Percentiles rank a stretch among this genome's conserved stretches.
Conservation (phyloP, 73 alveolate genomes). For the Symbiodinium natans region DNA sequence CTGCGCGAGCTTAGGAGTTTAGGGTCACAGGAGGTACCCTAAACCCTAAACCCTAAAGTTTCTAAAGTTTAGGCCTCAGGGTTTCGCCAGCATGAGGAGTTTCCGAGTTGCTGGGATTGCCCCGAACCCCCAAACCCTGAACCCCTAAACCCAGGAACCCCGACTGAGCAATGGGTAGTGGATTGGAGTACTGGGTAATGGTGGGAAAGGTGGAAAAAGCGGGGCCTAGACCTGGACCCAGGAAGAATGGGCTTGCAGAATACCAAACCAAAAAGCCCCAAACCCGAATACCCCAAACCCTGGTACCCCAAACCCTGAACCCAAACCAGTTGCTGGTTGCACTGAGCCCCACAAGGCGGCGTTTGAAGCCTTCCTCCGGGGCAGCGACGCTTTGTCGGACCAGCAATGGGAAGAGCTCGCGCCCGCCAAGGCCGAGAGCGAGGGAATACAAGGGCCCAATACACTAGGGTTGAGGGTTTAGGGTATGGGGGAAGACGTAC, state of each 20-base stretch:
- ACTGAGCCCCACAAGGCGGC: slow-evolving; percentile 24
- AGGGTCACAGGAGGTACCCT: not conserved
- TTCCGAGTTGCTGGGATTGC: no score
- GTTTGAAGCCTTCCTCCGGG: slow-evolving; percentile 84
- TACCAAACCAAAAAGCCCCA: not conserved
- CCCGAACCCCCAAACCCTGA: not conserved
- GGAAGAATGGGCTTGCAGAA: not conserved
- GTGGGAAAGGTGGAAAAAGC: no score
- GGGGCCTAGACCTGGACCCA: no score
- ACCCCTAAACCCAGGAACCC: not conserved
- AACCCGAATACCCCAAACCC: not conserved
- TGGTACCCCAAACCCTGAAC: not conserved
- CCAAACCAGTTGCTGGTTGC: not conserved
- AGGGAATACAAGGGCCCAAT: not conserved
- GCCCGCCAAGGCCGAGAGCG: slow-evolving; percentile 44
- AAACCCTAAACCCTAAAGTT: not conserved
- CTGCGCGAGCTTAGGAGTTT: not conserved
- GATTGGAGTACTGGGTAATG: no score
- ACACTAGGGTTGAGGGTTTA: not conserved
- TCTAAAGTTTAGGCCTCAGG: no score
- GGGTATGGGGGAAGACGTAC: not conserved
- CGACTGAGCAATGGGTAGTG: no score
- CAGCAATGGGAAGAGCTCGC: slow-evolving; percentile 76
- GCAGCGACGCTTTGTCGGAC: slow-evolving; percentile 30
- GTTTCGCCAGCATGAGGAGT: no score